Evolutionary conservation across 2,329 filamentous ascomycete genomes (phyloP).

Genomic region (Aureobasidium mangrovei): DNA sequence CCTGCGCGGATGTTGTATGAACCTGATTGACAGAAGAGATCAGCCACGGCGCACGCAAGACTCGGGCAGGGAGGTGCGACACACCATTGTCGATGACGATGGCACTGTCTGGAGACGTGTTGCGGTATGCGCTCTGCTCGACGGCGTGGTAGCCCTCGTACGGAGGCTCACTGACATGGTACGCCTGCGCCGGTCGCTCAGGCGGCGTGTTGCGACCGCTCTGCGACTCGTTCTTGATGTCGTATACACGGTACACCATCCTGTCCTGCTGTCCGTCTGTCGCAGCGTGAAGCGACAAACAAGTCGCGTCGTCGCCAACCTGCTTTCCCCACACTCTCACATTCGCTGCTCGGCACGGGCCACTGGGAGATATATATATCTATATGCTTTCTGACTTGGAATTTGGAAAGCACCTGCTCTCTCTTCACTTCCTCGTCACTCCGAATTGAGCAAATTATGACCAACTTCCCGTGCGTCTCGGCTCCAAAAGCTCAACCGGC

Average conservation of each 20-base stretch:
- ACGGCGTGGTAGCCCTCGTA: constrained; percentile 51
- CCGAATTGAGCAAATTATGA: no score
- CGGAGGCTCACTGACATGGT: constrained; percentile 48
- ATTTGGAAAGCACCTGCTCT: no score
- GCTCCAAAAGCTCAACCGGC: no score
- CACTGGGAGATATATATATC: no score
- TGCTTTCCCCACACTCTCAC: background rate
- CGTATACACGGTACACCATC: constrained; percentile 30
- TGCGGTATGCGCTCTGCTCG: constrained; percentile 60
- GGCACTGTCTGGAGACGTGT: constrained; percentile 55
- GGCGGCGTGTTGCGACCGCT: constrained; percentile 36
- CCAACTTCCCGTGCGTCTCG: no score
- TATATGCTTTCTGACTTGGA: no score
- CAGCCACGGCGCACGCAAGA: background rate
- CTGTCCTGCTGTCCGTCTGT: background rate
- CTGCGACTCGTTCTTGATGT: constrained; percentile 16
- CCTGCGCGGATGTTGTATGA: constrained; percentile 84
- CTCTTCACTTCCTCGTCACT: no score
- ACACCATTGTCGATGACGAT: constrained; percentile 97
- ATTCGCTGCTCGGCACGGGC: no score
- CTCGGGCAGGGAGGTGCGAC: constrained; percentile 18
- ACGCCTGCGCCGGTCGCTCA: constrained; percentile 39
- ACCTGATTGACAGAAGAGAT: constrained; percentile 43
- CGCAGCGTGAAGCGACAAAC: background rate
- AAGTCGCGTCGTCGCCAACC: background rate